Base-by-base conservation (phyloP, 805 yeast genomes). In the Suhomyces canberraensis region DNA sequence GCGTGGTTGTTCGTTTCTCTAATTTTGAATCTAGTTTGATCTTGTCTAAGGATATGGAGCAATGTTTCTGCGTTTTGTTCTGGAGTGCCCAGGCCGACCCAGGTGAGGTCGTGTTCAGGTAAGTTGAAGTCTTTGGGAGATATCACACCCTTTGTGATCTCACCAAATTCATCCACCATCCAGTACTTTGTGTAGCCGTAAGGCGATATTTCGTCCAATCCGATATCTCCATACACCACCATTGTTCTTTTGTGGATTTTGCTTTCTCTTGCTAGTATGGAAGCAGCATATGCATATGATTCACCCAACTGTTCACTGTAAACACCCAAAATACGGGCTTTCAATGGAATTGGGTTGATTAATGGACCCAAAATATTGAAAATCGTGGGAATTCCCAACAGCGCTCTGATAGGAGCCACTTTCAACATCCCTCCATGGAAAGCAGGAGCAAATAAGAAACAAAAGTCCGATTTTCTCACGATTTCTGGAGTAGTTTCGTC, bases 321-420 rank as follows among this genome's bases (percentile, higher is more conserved):
- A 2, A 93, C 98, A 29, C 99, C 99, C 30, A 93, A 69, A 11
- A 93, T 80, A 45, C 98, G 73, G 4, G 93, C 84, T 43, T 75
- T 73, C 28, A 78, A 60, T 2, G 89, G 89, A 7, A 87, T 86
- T 3, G 99, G 99, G 66, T 93, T 95, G 45, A 93, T 68, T 42
- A 93, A 64, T 1, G 99, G 99, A 0, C 99, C 99, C 41, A 93
- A 64, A 9, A 93, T 81, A 60, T 93, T 93, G 73, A 93, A 93
- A 16, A 93, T 86, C 1, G 98, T 84, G 2, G 98, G 98, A 8
- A 91, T 75, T 1, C 96, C 96, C 40, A 93, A 60, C 18, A 77
- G 68, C 29, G 82, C 74, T 51, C 99, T 73, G n/a, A 93, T 63
- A 14, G 73, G 69, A 1, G 90, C 95, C 7, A 91, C 93, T 36